These are phyloP conservation scores for Dioszegia crocea DNA, from an alignment of 768 basidiomycete genomes.

Conservation along the genomic window DNA sequence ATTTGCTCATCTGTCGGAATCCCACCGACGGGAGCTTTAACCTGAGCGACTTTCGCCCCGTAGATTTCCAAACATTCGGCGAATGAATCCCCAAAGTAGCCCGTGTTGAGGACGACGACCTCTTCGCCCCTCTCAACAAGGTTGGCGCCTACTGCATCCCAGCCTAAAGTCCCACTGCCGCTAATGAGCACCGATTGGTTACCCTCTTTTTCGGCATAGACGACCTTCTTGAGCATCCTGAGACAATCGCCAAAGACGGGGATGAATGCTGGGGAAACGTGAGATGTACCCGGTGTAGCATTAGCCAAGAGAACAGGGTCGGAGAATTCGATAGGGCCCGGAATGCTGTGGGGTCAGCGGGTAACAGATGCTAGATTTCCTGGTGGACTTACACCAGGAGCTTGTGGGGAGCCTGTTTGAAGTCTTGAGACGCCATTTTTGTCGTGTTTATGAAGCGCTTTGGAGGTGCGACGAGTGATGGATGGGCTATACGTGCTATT, in stretches of 20 bases:
- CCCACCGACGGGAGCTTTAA: slow-evolving; percentile 79
- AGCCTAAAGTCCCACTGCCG: slow-evolving; percentile 91
- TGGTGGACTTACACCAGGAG: slow-evolving; percentile 35
- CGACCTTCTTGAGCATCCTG: slow-evolving; percentile 74
- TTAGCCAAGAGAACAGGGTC: slow-evolving; percentile 86
- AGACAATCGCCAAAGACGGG: slow-evolving; percentile 84
- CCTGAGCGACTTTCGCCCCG: slow-evolving; percentile 77
- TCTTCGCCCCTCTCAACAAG: slow-evolving; percentile 59
- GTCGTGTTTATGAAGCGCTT: background rate
- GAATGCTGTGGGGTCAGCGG: slow-evolving; percentile 30
- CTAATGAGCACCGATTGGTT: slow-evolving; percentile 86
- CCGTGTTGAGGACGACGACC: slow-evolving; percentile 71
- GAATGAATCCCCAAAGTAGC: slow-evolving; percentile 92
- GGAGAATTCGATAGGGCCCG: slow-evolving; percentile 60
- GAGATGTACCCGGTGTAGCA: slow-evolving; percentile 61
- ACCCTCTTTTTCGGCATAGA: slow-evolving; percentile 63
- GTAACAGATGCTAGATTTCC: too few species aligned
- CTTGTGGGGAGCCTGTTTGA: slow-evolving; percentile 41
- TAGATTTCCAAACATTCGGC: slow-evolving; percentile 81
- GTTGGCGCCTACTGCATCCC: slow-evolving; percentile 85
- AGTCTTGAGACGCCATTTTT: slow-evolving; percentile 17
- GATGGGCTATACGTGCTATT: background rate
- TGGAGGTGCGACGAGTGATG: background rate
- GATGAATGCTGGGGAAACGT: slow-evolving; percentile 82
- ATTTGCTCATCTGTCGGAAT: slow-evolving; percentile 56